These are phyloP conservation scores for Trichoderma citrinoviride DNA, from an alignment of 2,329 filamentous ascomycete species.

Conservation along the genomic window DNA sequence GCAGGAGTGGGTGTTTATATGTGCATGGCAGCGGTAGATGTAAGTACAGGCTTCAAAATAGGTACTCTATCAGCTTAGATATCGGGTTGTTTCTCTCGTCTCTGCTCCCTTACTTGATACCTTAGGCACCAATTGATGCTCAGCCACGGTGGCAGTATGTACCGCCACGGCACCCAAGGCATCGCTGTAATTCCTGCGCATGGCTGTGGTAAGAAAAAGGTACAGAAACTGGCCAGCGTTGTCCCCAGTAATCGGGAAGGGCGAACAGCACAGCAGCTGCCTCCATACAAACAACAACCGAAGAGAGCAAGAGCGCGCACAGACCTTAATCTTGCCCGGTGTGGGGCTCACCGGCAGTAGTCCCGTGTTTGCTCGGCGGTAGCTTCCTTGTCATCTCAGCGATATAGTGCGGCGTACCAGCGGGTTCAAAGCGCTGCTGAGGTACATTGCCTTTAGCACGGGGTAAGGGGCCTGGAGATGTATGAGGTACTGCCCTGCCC, in stretches of 20 bases:
- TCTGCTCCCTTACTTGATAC: not conserved
- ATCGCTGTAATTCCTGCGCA: not conserved
- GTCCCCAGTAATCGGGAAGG: not conserved
- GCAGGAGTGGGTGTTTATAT: slow-evolving; percentile 7
- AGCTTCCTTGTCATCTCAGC: slow-evolving; percentile 3
- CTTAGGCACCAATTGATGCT: not conserved
- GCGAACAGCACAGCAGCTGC: not conserved
- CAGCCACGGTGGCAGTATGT: not conserved
- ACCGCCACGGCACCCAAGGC: not conserved
- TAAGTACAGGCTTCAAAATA: not conserved
- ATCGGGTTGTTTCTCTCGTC: not conserved
- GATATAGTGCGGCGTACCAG: not conserved
- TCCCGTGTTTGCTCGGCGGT: slow-evolving; percentile 19
- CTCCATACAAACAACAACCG: not conserved
- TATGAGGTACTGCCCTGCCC: not conserved
- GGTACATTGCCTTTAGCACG: too few relatives aligned
- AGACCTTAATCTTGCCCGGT: slow-evolving; percentile 13
- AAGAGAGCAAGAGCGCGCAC: not conserved
- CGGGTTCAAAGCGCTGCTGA: not conserved
- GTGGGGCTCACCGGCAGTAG: slow-evolving; percentile 19
- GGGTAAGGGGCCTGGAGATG: slow-evolving; percentile 10
- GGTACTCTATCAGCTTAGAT: not conserved
- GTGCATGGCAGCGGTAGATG: not conserved
- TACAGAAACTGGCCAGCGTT: not conserved
- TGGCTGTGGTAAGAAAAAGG: not conserved